These are phyloP conservation scores for Mycena vitilis DNA, from an alignment of 768 basidiomycete species.

Conservation along the genomic window DNA sequence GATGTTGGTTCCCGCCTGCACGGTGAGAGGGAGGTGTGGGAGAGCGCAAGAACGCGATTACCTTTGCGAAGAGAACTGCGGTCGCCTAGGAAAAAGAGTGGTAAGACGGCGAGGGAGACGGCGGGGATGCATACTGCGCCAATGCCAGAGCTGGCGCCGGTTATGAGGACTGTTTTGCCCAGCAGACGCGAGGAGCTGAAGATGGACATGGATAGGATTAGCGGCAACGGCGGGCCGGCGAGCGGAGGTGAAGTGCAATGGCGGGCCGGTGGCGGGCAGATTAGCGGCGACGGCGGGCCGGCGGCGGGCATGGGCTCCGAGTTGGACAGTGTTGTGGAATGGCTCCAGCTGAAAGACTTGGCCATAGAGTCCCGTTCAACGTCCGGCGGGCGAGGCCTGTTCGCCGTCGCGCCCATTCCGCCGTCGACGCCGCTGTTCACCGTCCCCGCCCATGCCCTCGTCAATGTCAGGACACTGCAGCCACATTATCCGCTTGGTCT, in stretches of 20 bases:
- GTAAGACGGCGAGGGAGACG: background rate
- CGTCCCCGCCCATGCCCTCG: conserved; percentile 75
- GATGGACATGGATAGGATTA: conserved; percentile 66
- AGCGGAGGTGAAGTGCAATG: no score
- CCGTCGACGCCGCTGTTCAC: conserved; percentile 71
- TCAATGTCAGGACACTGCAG: conserved; percentile 79
- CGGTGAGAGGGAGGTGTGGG: conserved; percentile 7
- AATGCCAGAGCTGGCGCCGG: conserved; percentile 91
- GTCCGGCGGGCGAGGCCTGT: conserved; percentile 7
- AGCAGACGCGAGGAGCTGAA: conserved; percentile 86
- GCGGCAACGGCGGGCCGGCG: background rate
- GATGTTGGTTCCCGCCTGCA: conserved; percentile 86
- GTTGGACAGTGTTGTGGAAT: background rate
- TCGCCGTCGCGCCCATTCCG: conserved; percentile 44
- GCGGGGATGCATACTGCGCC: conserved; percentile 73
- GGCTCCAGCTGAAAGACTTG: conserved; percentile 1
- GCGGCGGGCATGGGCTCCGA: background rate
- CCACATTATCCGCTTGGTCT: conserved; percentile 65
- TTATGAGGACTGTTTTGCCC: conserved; percentile 89
- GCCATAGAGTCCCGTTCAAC: conserved; percentile 14
- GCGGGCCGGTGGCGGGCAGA: background rate
- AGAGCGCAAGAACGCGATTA: conserved; percentile 41
- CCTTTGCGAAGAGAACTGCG: conserved; percentile 90
- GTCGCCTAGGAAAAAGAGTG: conserved; percentile 67
- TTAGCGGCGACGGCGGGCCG: background rate